These are phyloP conservation scores for Purpureocillium lavendulum DNA, from an alignment of 2,329 filamentous ascomycete species.

Conservation along the genomic window DNA sequence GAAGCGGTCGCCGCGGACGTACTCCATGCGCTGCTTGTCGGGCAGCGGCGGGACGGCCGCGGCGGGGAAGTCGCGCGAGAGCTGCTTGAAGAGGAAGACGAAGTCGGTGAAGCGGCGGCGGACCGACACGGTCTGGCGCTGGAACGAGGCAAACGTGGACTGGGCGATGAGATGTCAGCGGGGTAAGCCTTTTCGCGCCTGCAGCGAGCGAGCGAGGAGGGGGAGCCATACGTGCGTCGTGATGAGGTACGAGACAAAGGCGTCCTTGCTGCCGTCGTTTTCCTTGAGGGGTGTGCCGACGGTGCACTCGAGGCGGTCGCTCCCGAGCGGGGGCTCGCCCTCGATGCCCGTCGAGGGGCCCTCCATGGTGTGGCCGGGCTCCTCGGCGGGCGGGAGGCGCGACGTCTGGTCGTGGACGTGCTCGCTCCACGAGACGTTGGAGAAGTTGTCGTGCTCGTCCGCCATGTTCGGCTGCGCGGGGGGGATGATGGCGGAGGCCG, in stretches of 20 bases:
- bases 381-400: slow-evolving; percentile 13
- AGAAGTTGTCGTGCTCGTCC: slow-evolving; percentile 63
- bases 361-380: slow-evolving; percentile 26
- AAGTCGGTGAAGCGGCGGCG: slow-evolving; percentile 96
- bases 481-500: background rate
- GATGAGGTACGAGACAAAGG: slow-evolving; percentile 91
- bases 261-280: slow-evolving; percentile 92
- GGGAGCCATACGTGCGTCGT: slow-evolving; percentile 63
- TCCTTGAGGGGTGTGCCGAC: slow-evolving; percentile 86
- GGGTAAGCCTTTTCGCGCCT: slow-evolving; percentile 1
- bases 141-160: slow-evolving; percentile 93
- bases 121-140: slow-evolving; percentile 68
- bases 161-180: slow-evolving; percentile 23
- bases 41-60: slow-evolving; percentile 90
- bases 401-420: slow-evolving; percentile 33
- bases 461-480: slow-evolving; percentile 8
- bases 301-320: slow-evolving; percentile 72
- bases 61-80: slow-evolving; percentile 80
- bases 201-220: too few relatives aligned
- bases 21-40: slow-evolving; percentile 99
- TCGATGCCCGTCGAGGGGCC: slow-evolving; percentile 40
- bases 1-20: slow-evolving; percentile 93
- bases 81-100: slow-evolving; percentile 87
- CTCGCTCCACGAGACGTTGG: slow-evolving; percentile 72
- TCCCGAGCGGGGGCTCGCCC: slow-evolving; percentile 55